Conservation (phyloP, 83 land plant species). For the Larix sibirica region DNA sequence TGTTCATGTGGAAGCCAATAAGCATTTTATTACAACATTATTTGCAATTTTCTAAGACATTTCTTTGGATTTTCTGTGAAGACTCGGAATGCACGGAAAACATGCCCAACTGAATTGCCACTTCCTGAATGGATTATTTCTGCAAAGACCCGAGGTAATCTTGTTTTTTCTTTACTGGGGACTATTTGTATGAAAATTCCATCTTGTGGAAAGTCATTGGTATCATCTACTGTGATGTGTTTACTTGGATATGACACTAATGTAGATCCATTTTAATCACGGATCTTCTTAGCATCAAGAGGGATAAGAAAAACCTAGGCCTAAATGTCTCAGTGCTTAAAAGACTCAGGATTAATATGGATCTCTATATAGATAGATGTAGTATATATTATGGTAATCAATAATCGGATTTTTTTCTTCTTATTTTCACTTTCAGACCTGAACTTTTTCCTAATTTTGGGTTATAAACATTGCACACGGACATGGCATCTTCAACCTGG, state of each 20-base stretch:
- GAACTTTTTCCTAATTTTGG: too few relatives aligned
- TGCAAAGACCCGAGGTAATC: slow-evolving; percentile 62
- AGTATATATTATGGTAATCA: too few relatives aligned
- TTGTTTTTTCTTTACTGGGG: neutral
- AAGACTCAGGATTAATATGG: too few relatives aligned
- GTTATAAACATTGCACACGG: too few relatives aligned
- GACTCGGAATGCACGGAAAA: slow-evolving; percentile 79
- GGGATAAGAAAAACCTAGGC: too few relatives aligned
- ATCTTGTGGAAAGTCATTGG: neutral
- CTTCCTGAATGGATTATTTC: slow-evolving; percentile 80
- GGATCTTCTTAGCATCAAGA: too few relatives aligned
- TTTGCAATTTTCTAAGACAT: neutral
- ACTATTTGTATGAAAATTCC: neutral
- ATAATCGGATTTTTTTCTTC: too few relatives aligned
- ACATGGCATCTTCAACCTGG: too few relatives aligned
- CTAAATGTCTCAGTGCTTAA: too few relatives aligned
- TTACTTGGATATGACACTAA: neutral
- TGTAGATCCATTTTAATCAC: too few relatives aligned
- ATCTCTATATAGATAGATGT: too few relatives aligned
- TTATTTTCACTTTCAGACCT: too few relatives aligned
- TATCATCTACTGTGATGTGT: neutral
- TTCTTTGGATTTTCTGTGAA: slow-evolving; percentile 13
- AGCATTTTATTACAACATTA: neutral
- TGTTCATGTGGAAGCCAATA: neutral
- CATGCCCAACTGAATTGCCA: slow-evolving; percentile 58